These are phyloP conservation scores for Pichia insulana DNA, from an alignment of 805 yeast genomes.

Conservation along the genomic window DNA sequence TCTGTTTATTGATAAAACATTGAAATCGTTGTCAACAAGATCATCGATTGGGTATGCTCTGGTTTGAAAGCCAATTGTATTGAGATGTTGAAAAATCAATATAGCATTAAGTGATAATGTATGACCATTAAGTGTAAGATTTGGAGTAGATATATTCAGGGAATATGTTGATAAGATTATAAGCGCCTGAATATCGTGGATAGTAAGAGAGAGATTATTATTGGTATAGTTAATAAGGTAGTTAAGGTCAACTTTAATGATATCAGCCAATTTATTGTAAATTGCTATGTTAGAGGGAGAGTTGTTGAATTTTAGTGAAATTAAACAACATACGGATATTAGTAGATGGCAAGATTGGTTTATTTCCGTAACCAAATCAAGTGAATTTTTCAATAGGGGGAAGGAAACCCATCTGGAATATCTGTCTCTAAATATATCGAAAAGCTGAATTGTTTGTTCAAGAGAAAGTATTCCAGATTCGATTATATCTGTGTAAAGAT, in stretches of 20 bases:
- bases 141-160: too few relatives aligned
- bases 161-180: too few relatives aligned
- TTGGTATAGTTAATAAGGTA: too few relatives aligned
- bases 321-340: conserved; percentile 57
- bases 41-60: neutral
- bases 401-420: conserved; percentile 76
- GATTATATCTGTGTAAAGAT: conserved; percentile 36
- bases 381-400: conserved; percentile 44
- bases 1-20: conserved; percentile 47
- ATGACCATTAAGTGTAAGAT: too few relatives aligned
- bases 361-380: conserved; percentile 40
- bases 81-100: too few relatives aligned
- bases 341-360: conserved; percentile 48
- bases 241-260: too few relatives aligned
- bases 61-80: too few relatives aligned
- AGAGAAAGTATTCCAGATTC: conserved; percentile 39
- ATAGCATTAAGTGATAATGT: too few relatives aligned
- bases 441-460: conserved; percentile 39
- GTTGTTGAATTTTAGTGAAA: conserved; percentile 47
- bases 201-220: too few relatives aligned
- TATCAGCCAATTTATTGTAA: conserved; percentile 22
- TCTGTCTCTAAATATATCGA: conserved; percentile 52
- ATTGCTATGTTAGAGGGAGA: too few relatives aligned
- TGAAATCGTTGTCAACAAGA: conserved; percentile 32
- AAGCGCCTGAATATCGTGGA: too few relatives aligned